phyloP scores from a whole-genome alignment of 306 rosid species.

The Quercus agrifolia region DNA sequence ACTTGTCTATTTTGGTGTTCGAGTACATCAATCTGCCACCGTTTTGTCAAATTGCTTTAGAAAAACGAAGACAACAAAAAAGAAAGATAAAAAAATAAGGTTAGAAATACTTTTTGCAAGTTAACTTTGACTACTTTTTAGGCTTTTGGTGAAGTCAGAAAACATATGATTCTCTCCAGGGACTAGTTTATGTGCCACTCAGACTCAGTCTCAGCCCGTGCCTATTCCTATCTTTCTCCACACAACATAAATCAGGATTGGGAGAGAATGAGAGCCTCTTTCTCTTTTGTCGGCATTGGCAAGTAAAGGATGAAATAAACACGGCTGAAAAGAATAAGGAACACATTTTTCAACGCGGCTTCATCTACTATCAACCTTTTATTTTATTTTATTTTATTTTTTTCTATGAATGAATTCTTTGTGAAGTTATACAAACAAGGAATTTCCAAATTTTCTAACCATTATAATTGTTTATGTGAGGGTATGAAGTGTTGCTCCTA shows the following conservation, averaged over 20 bases:
- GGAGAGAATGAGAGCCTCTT: not conserved
- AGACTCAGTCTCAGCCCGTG: not conserved
- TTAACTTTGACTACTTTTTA: conserved; percentile 32
- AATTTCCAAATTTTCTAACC: too few species aligned
- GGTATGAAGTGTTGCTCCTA: too few species aligned
- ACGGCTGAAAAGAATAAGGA: not conserved
- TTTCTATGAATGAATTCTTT: not conserved
- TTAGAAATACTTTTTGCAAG: not conserved
- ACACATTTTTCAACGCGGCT: conserved; percentile 8
- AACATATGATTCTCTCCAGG: conserved; percentile 15
- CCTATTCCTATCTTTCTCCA: not conserved
- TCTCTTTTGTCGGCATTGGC: conserved; percentile 37
- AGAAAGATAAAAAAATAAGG: not conserved
- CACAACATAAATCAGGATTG: not conserved
- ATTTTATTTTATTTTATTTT: not conserved
- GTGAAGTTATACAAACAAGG: too few species aligned
- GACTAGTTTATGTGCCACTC: not conserved
- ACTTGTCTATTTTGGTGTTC: too few species aligned
- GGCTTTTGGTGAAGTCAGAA: conserved; percentile 19
- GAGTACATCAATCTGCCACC: not conserved
- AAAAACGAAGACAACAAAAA: not conserved
- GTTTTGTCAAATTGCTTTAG: not conserved
- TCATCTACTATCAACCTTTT: not conserved
- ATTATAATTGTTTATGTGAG: too few species aligned
- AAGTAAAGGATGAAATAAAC: not conserved